A percentile compares a stretch with the other conserved stretches of the same genome.
Evolutionary conservation across 1,284 basidiomycete genomes (phyloP).

Genomic region (Leccinum colubrinum): DNA sequence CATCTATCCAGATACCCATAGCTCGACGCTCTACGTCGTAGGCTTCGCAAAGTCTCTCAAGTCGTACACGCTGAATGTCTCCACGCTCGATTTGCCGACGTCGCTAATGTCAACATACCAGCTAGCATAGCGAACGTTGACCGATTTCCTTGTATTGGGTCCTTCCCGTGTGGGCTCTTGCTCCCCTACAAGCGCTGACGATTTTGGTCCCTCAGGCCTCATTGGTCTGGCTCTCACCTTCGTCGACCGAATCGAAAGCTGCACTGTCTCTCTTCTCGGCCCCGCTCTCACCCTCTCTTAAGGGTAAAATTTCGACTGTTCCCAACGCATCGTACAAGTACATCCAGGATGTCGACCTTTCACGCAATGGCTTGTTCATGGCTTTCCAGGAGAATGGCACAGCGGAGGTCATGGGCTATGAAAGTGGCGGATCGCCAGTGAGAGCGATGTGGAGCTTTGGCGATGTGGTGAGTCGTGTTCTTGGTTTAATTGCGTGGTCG

Average conservation of each 20-base stretch:
- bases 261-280: slow-evolving; percentile 48
- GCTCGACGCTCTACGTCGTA: slow-evolving; percentile 57
- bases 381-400: slow-evolving; percentile 54
- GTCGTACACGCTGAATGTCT: slow-evolving; percentile 66
- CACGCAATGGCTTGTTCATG: slow-evolving; percentile 47
- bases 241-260: slow-evolving; percentile 12
- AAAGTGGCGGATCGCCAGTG: slow-evolving; percentile 39
- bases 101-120: slow-evolving; percentile 54
- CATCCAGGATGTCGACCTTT: slow-evolving; percentile 57
- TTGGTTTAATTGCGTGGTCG: background rate
- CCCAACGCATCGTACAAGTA: slow-evolving; percentile 45
- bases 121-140: slow-evolving; percentile 49
- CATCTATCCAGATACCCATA: slow-evolving; percentile 48
- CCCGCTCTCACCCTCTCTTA: slow-evolving; percentile 52
- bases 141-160: slow-evolving; percentile 36
- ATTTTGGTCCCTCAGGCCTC: slow-evolving; percentile 31
- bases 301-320: slow-evolving; percentile 42
- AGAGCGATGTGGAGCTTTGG: slow-evolving; percentile 57
- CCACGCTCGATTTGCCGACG: slow-evolving; percentile 52
- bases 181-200: slow-evolving; percentile 11
- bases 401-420: slow-evolving; percentile 52
- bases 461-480: slow-evolving; percentile 45
- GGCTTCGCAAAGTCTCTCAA: slow-evolving; percentile 64
- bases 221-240: slow-evolving; percentile 67
- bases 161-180: slow-evolving; percentile 37